A percentile compares a stretch with the other conserved stretches of the same genome.
Evolutionary conservation across 2,329 filamentous ascomycete genomes (phyloP).

Genomic region (Myrmaecium sp.): DNA sequence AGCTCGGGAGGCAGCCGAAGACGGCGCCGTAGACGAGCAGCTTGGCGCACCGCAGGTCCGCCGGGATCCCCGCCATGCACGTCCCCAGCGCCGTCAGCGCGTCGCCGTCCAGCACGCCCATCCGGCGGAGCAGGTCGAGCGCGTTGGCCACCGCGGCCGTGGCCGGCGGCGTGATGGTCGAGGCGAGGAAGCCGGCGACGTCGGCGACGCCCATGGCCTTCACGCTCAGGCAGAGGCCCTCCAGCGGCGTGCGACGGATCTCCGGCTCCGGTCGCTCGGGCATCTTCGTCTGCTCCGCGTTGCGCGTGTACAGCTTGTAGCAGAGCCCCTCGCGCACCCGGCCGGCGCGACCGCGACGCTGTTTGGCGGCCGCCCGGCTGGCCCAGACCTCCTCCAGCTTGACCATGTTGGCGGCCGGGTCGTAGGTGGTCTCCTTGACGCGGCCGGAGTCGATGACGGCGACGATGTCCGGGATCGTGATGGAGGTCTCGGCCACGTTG

Average conservation of each 20-base stretch:
- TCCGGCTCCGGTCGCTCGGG: slow-evolving; percentile 78
- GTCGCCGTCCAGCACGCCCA: slow-evolving; percentile 76
- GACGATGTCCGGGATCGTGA: slow-evolving; percentile 94
- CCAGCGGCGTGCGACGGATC: slow-evolving; percentile 78
- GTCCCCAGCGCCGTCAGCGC: slow-evolving; percentile 80
- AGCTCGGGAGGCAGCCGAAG: slow-evolving; percentile 81
- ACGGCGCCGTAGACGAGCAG: slow-evolving; percentile 89
- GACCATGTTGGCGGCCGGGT: slow-evolving; percentile 82
- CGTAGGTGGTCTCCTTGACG: slow-evolving; percentile 93
- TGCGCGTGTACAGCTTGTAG: slow-evolving; percentile 87
- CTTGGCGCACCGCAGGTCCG: slow-evolving; percentile 83
- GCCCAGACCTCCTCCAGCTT: slow-evolving; percentile 92
- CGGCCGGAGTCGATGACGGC: slow-evolving; percentile 89
- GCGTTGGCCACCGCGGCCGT: slow-evolving; percentile 74
- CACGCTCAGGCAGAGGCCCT: slow-evolving; percentile 87
- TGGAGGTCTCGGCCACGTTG: slow-evolving; percentile 95
- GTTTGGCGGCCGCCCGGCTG: slow-evolving; percentile 83
- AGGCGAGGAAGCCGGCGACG: slow-evolving; percentile 63
- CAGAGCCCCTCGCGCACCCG: slow-evolving; percentile 81
- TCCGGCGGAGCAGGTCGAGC: slow-evolving; percentile 57
- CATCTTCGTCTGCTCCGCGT: slow-evolving; percentile 69
- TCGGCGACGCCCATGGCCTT: slow-evolving; percentile 85
- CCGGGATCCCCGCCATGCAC: slow-evolving; percentile 88
- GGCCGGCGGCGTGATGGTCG: slow-evolving; percentile 79
- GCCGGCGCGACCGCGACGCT: slow-evolving; percentile 81